phyloP scores from a whole-genome alignment of 257 asterid genomes.

The Orobanche coerulescens region DNA sequence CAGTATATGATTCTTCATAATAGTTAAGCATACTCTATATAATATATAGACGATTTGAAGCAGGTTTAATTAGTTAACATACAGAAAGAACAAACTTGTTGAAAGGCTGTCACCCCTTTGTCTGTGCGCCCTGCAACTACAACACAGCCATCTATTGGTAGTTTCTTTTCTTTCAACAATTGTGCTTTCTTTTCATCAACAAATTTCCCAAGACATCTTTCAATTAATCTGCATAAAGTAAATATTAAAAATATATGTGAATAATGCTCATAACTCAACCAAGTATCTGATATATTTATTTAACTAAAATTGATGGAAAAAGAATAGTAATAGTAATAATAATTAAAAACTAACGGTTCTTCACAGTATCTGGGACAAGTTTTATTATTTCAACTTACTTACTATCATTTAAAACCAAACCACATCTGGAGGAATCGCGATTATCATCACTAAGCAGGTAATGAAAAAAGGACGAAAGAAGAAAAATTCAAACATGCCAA shows the following conservation, averaged over 20 bases:
- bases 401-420: background rate
- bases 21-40: background rate
- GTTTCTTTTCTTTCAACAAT: constrained; percentile 59
- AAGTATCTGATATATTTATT: background rate
- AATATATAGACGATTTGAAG: constrained; percentile 11
- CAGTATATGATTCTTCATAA: constrained; percentile 7
- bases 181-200: constrained; percentile 75
- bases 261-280: background rate
- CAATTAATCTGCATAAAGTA: constrained; percentile 52
- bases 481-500: background rate
- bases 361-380: background rate
- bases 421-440: background rate
- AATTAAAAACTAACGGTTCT: background rate
- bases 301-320: too few relatives aligned
- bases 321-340: too few relatives aligned
- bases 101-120: constrained; percentile 92
- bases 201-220: constrained; percentile 69
- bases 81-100: constrained; percentile 96
- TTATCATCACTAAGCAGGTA: background rate
- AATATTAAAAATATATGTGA: background rate
- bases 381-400: background rate
- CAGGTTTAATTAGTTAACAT: constrained; percentile 30
- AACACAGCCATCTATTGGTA: constrained; percentile 71
- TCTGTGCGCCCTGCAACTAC: constrained; percentile 94
- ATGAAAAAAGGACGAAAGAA: background rate